Base-by-base conservation (phyloP, 2,329 filamentous ascomycete species). In the Westerdykella aurantiaca region DNA sequence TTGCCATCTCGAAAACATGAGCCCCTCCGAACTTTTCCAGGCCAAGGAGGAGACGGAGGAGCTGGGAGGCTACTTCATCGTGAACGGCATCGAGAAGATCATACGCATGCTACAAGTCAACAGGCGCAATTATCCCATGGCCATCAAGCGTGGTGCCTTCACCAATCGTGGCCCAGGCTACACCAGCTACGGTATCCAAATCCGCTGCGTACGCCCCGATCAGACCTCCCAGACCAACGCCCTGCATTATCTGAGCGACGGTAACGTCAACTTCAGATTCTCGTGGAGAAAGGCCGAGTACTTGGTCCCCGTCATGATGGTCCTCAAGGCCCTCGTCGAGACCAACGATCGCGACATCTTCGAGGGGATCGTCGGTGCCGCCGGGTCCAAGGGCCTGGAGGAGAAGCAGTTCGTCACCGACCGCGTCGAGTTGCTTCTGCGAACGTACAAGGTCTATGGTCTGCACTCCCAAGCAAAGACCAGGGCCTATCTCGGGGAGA, bases 251-350 rank as follows among this genome's bases (percentile, higher is more conserved):
- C 79, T 98, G 44, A 88, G 79, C 57, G 93, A 98, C 65, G 93
- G 93, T 52, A 97, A 96, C 67, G 83, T 97, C 58, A 97, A 88
- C 0, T 95, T 98, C 70, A 80, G 93, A 44, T 98, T 98, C 69
- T 96, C 91, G 6, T 98, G 91, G 91, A 80, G 90, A 55, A 98
- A 98, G 71, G 88, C 89, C 56, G 93, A 98, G 69, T 98, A 88
- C 61, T 80, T 98, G n/a, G 80, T 98, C 2, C 93, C 93, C 1
- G 86, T 89, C 48, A 83, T 96, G 78, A 97, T 98, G 91, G 82
- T 98, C 29, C 72, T 98, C 52, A 98, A 97, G 72, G 91, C 93
- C 1, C 74, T 98, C 39, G 80, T 93, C 2, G 91, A 98, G 67
- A 98, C 93, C 13, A 98, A 95, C 64, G 93, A 98, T 63, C 82